These are phyloP conservation scores for Phlegmacium glaucopus DNA, from an alignment of 768 basidiomycete genomes.

Conservation along the genomic window DNA sequence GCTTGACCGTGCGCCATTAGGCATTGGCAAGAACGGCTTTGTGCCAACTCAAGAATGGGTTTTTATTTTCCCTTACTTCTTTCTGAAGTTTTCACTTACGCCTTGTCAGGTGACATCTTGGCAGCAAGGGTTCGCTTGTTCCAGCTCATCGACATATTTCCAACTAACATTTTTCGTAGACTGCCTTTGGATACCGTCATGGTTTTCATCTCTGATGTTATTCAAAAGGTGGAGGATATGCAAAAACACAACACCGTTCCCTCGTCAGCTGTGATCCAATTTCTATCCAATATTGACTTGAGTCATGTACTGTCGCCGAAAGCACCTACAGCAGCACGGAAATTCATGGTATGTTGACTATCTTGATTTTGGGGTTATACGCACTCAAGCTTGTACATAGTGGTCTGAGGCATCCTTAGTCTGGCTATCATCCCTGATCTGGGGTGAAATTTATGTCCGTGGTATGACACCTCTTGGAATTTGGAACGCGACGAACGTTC, in stretches of 20 bases:
- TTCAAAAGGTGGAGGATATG: slow-evolving; percentile 80
- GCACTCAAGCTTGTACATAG: slow-evolving; percentile 33
- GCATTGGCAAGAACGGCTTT: slow-evolving; percentile 87
- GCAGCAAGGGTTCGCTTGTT: slow-evolving; percentile 79
- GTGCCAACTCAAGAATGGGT: slow-evolving; percentile 98
- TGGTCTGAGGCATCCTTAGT: slow-evolving; percentile 91
- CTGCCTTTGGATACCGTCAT: slow-evolving; percentile 88
- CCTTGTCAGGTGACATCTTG: slow-evolving; percentile 77
- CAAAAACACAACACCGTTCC: slow-evolving; percentile 65
- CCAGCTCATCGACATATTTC: background rate
- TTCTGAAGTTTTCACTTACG: background rate
- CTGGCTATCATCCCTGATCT: slow-evolving; percentile 91
- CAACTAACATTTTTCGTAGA: slow-evolving; percentile 33
- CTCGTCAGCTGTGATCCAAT: slow-evolving; percentile 69
- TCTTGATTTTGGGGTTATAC: slow-evolving; percentile 2
- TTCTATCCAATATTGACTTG: slow-evolving; percentile 68
- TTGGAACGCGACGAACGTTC: slow-evolving; percentile 88
- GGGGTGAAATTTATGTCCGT: slow-evolving; percentile 94
- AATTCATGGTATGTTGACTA: slow-evolving; percentile 61
- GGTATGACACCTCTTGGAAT: slow-evolving; percentile 84
- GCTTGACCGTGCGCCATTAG: slow-evolving; percentile 64
- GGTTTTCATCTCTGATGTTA: slow-evolving; percentile 82
- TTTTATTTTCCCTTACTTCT: slow-evolving; percentile 16
- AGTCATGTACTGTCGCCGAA: slow-evolving; percentile 70
- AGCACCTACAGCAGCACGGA: slow-evolving; percentile 62